These are phyloP conservation scores for Gymnopus androsaceus DNA, from an alignment of 1,284 basidiomycete species.

Conservation along the genomic window DNA sequence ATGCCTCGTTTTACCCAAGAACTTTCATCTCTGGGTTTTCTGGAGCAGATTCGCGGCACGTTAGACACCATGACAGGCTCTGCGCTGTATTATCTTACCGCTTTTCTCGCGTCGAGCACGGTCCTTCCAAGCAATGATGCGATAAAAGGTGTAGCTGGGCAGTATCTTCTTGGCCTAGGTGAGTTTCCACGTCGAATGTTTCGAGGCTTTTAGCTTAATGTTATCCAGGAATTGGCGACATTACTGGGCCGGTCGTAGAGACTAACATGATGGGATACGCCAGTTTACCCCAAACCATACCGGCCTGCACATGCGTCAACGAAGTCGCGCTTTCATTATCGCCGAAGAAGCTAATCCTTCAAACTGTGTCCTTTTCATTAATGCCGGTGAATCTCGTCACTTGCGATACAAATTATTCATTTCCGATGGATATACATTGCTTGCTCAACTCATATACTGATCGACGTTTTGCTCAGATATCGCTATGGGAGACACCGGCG, in stretches of 20 bases:
- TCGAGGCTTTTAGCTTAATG: neutral
- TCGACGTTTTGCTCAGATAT: constrained; percentile 56
- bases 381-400: constrained; percentile 64
- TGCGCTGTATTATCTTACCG: constrained; percentile 39
- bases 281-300: constrained; percentile 65
- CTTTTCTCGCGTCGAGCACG: constrained; percentile 39
- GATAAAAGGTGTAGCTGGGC: constrained; percentile 34
- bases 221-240: constrained; percentile 78
- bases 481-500: constrained; percentile 78
- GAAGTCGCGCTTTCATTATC: constrained; percentile 76
- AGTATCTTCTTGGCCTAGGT: constrained; percentile 63
- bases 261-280: constrained; percentile 86
- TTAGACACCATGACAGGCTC: constrained; percentile 37
- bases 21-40: constrained; percentile 32
- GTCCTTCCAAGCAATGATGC: constrained; percentile 26
- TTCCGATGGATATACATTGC: too few species aligned
- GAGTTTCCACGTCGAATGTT: constrained; percentile 22
- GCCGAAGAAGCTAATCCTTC: constrained; percentile 59
- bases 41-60: too few species aligned
- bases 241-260: constrained; percentile 79
- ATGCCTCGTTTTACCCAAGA: constrained; percentile 37
- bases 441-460: neutral
- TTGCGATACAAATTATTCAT: too few species aligned
- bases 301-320: constrained; percentile 79
- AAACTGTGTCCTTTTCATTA: constrained; percentile 74